Conservation (phyloP, 176 grass and related monocot genomes). For the Ensete glaucum region DNA sequence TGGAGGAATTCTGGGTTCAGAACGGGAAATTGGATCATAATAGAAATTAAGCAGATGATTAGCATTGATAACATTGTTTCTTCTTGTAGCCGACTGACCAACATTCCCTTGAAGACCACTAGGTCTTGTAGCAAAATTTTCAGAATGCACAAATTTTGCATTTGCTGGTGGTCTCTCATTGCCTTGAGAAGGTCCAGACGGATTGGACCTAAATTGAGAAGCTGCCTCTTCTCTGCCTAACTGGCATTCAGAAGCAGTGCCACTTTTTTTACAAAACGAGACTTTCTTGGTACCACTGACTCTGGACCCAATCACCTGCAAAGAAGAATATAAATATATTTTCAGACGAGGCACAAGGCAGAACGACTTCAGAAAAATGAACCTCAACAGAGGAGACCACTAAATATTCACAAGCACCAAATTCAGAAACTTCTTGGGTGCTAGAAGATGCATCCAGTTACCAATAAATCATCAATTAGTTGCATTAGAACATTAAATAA, state of each 20-base stretch:
- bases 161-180: conserved; percentile 24
- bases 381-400: conserved; percentile 8
- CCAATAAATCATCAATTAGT: background rate
- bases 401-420: background rate
- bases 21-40: conserved; percentile 92
- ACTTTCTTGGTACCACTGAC: conserved; percentile 40
- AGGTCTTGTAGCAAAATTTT: conserved; percentile 25
- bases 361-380: background rate
- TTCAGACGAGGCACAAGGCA: conserved; percentile 8
- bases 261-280: conserved; percentile 29
- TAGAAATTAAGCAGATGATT: conserved; percentile 95
- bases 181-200: conserved; percentile 12
- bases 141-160: conserved; percentile 13
- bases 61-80: conserved; percentile 68
- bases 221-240: conserved; percentile 24
- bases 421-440: no score
- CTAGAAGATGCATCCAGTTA: no score
- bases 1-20: conserved; percentile 39
- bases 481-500: background rate
- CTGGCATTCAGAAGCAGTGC: conserved; percentile 35
- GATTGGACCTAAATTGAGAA: conserved; percentile 6
- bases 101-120: conserved; percentile 39
- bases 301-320: conserved; percentile 70
- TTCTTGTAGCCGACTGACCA: conserved; percentile 45
- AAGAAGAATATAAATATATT: conserved; percentile 22